Evolutionary conservation across 768 basidiomycete genomes (phyloP).

Genomic region (Mycena crocata): DNA sequence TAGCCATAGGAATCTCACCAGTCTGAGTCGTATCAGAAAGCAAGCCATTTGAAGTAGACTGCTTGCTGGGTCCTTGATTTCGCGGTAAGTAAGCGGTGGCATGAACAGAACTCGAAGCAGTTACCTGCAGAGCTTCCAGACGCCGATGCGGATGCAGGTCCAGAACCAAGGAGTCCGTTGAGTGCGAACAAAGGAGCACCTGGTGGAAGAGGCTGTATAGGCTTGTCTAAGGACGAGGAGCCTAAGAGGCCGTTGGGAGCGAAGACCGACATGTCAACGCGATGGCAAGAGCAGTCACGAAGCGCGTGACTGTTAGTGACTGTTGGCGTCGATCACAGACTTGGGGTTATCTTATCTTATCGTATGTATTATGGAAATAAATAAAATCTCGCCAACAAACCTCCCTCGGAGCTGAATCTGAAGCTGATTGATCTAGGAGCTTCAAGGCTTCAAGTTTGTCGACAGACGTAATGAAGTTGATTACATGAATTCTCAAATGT

Average conservation of each 20-base stretch:
- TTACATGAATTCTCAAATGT: no score
- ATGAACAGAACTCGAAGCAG: neutral
- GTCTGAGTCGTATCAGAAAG: constrained; percentile 13
- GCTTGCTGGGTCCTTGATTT: constrained; percentile 11
- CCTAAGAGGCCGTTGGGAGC: constrained; percentile 48
- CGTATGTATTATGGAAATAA: no score
- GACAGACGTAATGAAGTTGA: no score
- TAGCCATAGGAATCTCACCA: neutral
- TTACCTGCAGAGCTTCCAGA: neutral
- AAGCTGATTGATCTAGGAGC: no score
- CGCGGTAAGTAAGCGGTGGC: neutral
- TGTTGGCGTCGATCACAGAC: no score
- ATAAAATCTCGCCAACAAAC: no score
- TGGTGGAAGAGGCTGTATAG: neutral
- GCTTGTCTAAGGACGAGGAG: constrained; percentile 18
- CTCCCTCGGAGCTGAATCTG: no score
- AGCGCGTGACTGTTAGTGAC: neutral
- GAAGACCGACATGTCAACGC: constrained; percentile 34
- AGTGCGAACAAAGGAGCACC: constrained; percentile 6
- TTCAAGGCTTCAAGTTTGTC: no score
- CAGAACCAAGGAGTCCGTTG: constrained; percentile 22
- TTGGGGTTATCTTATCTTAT: no score
- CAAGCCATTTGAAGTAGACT: constrained; percentile 28
- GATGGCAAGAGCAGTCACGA: neutral
- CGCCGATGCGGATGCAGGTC: constrained; percentile 11